Percentiles rank a stretch among this genome's conserved stretches.
Evolutionary conservation across 1,284 basidiomycete species (phyloP).

Genomic region (Heliocybe sulcata): DNA sequence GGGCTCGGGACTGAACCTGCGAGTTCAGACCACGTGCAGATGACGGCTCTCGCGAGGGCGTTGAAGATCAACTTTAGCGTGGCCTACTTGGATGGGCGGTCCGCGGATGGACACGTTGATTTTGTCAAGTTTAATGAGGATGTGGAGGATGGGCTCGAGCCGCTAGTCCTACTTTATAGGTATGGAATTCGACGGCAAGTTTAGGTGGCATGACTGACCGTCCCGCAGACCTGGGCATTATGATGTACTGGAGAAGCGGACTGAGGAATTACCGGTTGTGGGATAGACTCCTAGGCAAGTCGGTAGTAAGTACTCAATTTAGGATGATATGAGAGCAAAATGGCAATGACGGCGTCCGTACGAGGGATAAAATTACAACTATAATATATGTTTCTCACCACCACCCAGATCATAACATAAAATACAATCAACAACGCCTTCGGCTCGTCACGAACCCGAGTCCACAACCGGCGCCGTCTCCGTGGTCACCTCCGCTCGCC

Average conservation of each 20-base stretch:
- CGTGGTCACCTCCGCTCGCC: background rate
- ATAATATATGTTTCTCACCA: no score
- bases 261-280: conserved; percentile 5
- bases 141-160: conserved; percentile 29
- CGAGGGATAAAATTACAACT: background rate
- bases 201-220: no score
- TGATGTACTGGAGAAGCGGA: conserved; percentile 24
- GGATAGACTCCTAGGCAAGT: no score
- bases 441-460: background rate
- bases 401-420: no score
- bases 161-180: conserved; percentile 70
- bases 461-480: background rate
- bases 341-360: no score
- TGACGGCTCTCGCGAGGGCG: conserved; percentile 70
- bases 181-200: conserved; percentile 22
- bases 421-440: background rate
- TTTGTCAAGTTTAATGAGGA: conserved; percentile 66
- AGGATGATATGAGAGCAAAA: no score
- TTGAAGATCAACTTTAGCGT: conserved; percentile 65
- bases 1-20: background rate
- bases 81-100: conserved; percentile 71
- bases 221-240: conserved; percentile 26
- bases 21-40: conserved; percentile 70
- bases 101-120: conserved; percentile 41
- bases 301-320: no score